Evolutionary conservation across 495 filamentous ascomycete species (phyloP), one percentile per base, ranked within the genome.

Genomic region (Penicillium chermesinum): DNA sequence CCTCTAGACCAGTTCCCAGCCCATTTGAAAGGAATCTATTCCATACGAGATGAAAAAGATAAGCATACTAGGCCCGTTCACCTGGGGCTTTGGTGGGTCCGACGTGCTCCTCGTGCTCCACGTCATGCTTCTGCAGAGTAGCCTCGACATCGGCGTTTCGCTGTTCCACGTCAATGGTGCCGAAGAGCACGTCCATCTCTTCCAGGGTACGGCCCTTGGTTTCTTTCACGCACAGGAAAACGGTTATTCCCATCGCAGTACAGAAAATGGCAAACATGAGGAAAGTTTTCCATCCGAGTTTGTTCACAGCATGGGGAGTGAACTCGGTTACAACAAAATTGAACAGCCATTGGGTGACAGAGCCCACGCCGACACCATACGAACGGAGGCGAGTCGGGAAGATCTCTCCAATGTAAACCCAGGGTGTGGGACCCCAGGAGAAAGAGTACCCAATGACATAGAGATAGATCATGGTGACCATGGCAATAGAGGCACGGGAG

Each of bases 311-410:
- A 13, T 52, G 54, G 16, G 63, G 66, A 1, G 65, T 70, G 20
- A 70, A 21, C 39, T 72, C 59, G 12, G 66, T 72, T 17, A 73
- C 62, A 15, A 71, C 67, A 19, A 73, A 73, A 57, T 69, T 73
- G 55, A 71, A 73, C 0, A 72, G 61, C 70, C 70, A 73, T 38
- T 73, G 69, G 0, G 60, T 63, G 15, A 86, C 81, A 0, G 86
- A 80, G 2, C 79, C 84, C 19, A 84, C 61, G 2, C 84, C 78
- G 2, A 89, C 85, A 52, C 86, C 86, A 54, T 84, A 76, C 13
- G 83, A 81, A 20, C 86, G 77, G 3, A 89, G 75, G 2, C 86
- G 78, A 2, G 84, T 83, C 5, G 83, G 79, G 36, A 86, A 85
- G 61, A 89, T 88, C 73, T 81, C 76, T 43, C 71, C 69, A 27